Evolutionary conservation across 306 rosid species (phyloP).

Genomic region (Vicia sativa): DNA sequence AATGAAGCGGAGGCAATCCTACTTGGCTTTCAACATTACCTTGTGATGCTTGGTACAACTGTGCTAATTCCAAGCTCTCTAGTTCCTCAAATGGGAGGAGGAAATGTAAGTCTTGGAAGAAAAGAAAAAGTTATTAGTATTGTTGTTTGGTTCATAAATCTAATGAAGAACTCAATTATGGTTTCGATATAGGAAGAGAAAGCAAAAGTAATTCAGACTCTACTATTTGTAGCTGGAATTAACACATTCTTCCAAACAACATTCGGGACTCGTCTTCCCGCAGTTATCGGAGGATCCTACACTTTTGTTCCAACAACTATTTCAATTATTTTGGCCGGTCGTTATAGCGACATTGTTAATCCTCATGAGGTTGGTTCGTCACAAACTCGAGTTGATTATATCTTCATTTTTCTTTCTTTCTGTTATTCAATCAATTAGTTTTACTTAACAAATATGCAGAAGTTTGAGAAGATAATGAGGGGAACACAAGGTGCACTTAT

Average conservation of each 20-base stretch:
- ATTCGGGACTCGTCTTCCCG: conserved; percentile 95
- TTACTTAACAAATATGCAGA: conserved; percentile 54
- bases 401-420: conserved; percentile 2
- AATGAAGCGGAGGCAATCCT: conserved; percentile 91
- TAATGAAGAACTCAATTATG: conserved; percentile 31
- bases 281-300: conserved; percentile 88
- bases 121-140: conserved; percentile 20
- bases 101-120: conserved; percentile 64
- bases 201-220: conserved; percentile 89
- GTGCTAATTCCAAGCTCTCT: conserved; percentile 88
- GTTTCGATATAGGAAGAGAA: conserved; percentile 71
- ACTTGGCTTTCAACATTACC: conserved; percentile 96
- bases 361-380: conserved; percentile 73
- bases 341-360: conserved; percentile 75
- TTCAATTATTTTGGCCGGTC: conserved; percentile 88
- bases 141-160: conserved; percentile 31
- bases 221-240: conserved; percentile 83
- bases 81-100: conserved; percentile 99
- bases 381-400: neutral
- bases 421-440: conserved; percentile 17
- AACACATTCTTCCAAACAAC: conserved; percentile 78
- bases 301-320: conserved; percentile 91
- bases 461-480: conserved; percentile 88
- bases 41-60: conserved; percentile 97
- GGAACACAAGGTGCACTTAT: conserved; percentile 97